phyloP scores from a whole-genome alignment of 805 yeast genomes.

The Candida sakaeoensis region DNA sequence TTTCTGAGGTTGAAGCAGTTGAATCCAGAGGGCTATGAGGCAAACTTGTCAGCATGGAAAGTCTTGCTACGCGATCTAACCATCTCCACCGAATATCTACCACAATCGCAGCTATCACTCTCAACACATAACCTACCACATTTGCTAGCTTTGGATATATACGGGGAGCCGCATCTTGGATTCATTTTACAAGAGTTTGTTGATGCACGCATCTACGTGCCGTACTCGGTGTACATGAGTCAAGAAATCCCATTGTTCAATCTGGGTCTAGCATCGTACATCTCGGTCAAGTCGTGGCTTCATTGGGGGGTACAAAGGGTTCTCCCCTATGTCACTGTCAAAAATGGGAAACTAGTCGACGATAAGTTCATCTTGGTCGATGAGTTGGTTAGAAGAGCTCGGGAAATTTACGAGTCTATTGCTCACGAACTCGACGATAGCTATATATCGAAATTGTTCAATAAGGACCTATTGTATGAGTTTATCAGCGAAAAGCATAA shows the following conservation, averaged over 20 bases:
- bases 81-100: constrained; percentile 10
- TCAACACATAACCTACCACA: constrained; percentile 13
- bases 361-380: constrained; percentile 25
- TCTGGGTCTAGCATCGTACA: constrained; percentile 4
- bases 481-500: constrained; percentile 8
- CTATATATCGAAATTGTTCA: constrained; percentile 15
- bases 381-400: constrained; percentile 12
- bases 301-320: constrained; percentile 12
- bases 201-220: constrained; percentile 15
- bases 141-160: constrained; percentile 22
- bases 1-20: constrained; percentile 25
- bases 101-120: constrained; percentile 17
- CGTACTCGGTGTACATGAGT: constrained; percentile 13
- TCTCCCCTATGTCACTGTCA: constrained; percentile 6
- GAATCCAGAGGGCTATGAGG: constrained; percentile 42
- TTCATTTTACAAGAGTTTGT: constrained; percentile 25
- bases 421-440: constrained; percentile 12
- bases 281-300: constrained; percentile 14
- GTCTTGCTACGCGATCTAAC: constrained; percentile 18
- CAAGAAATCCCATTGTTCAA: constrained; percentile 8
- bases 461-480: constrained; percentile 12
- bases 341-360: constrained; percentile 14
- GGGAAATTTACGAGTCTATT: constrained; percentile 7
- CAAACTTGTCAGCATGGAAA: constrained; percentile 39
- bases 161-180: constrained; percentile 31